These are phyloP conservation scores for Paspalum vaginatum DNA, from an alignment of 176 grass and related monocot genomes.

Conservation along the genomic window DNA sequence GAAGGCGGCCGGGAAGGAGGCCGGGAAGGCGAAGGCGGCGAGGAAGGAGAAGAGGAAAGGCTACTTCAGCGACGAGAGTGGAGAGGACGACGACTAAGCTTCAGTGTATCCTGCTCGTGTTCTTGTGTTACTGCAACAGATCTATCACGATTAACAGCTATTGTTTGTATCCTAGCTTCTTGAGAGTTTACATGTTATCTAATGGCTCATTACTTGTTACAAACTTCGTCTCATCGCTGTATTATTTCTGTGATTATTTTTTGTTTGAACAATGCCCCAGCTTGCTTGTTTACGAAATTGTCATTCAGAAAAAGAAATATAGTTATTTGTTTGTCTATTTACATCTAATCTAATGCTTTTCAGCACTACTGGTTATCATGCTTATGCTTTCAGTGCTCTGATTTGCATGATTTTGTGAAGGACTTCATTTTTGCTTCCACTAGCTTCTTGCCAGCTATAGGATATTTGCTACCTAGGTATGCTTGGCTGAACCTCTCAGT, in stretches of 20 bases:
- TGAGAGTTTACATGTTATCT: constrained; percentile 20
- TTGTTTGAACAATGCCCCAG: neutral
- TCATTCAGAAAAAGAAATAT: neutral
- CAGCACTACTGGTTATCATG: neutral
- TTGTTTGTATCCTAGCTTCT: constrained; percentile 40
- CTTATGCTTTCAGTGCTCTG: neutral
- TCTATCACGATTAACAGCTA: neutral
- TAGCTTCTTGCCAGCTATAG: neutral
- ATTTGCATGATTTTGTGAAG: neutral
- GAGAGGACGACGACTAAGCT: constrained; percentile 68
- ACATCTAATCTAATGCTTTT: constrained; percentile 4
- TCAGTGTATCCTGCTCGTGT: constrained; percentile 32
- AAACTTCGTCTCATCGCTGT: neutral
- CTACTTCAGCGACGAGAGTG: constrained; percentile 98
- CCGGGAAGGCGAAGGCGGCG: constrained; percentile 33
- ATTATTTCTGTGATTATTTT: neutral
- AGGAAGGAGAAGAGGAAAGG: constrained; percentile 87
- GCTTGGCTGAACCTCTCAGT: too few species aligned
- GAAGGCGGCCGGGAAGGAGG: constrained; percentile 48
- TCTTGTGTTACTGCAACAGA: constrained; percentile 21
- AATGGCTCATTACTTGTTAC: constrained; percentile 23
- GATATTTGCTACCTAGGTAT: constrained; percentile 22
- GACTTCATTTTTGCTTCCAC: neutral
- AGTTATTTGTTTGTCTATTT: neutral
- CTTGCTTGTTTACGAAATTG: constrained; percentile 4